phyloP scores from a whole-genome alignment of 345 rosid genomes.

The Angophora floribunda region DNA sequence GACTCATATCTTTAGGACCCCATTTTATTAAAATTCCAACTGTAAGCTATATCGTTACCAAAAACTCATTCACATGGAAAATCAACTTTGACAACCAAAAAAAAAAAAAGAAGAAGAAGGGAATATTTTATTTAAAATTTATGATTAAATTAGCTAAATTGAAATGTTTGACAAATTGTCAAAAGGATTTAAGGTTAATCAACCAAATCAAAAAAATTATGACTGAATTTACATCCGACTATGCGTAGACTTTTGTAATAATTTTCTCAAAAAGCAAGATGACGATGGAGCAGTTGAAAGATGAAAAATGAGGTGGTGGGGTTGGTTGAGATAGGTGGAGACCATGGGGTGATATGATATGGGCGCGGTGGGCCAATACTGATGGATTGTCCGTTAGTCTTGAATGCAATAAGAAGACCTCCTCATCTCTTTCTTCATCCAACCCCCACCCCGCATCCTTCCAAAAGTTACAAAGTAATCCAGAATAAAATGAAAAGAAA shows the following conservation, averaged over 20 bases:
- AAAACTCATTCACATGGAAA: not conserved
- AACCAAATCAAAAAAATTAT: not conserved
- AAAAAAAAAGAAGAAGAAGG: not conserved
- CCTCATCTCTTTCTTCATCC: not conserved
- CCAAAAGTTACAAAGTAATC: not conserved
- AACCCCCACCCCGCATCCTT: not conserved
- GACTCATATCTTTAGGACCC: not conserved
- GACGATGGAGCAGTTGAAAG: not conserved
- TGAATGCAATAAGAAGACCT: not conserved
- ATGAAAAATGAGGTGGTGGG: not conserved
- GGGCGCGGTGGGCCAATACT: not conserved
- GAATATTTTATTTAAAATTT: too few relatives aligned
- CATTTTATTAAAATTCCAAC: too few relatives aligned
- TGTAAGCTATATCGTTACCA: not conserved
- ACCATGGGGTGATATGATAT: not conserved
- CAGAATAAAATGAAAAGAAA: fast-evolving
- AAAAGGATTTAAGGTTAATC: not conserved
- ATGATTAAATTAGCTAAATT: too few relatives aligned
- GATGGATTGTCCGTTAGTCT: not conserved
- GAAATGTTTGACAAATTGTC: too few relatives aligned
- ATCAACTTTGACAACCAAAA: not conserved
- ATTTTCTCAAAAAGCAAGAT: not conserved
- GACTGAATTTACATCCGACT: not conserved
- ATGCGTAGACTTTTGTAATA: too few relatives aligned
- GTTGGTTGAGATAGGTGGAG: not conserved